A percentile compares a stretch with the other conserved stretches of the same genome.
Conservation (phyloP, 176 grass and related monocot species). For the Leersia perrieri region DNA sequence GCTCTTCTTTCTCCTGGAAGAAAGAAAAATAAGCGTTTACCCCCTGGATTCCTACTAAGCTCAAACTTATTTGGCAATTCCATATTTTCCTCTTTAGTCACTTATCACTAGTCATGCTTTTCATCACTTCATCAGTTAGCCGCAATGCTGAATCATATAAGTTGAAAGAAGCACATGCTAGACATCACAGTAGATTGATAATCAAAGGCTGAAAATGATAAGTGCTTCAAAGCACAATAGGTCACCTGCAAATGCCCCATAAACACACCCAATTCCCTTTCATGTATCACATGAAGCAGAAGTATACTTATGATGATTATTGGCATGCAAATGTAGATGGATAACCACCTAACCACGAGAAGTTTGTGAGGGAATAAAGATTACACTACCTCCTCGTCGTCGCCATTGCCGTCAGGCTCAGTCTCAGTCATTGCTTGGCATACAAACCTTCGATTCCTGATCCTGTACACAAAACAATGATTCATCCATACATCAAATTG, state of each 20-base stretch:
- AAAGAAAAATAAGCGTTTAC: not conserved
- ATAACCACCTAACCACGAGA: not conserved
- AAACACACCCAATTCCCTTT: not conserved
- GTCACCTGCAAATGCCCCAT: not conserved
- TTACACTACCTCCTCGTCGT: slow-evolving; percentile 46
- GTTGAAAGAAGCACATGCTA: not conserved
- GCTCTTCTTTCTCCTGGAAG: slow-evolving; percentile 52
- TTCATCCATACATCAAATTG: not conserved
- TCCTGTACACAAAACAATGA: slow-evolving; percentile 28
- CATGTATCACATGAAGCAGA: not conserved
- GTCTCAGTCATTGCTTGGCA: slow-evolving; percentile 64
- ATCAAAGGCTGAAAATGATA: not conserved
- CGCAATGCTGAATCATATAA: not conserved
- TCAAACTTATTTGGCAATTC: not conserved
- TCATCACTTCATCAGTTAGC: not conserved
- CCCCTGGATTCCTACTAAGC: not conserved
- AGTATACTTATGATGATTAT: not conserved
- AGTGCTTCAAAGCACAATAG: not conserved
- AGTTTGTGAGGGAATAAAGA: not conserved
- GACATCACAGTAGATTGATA: not conserved
- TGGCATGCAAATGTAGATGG: not conserved
- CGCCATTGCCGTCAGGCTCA: slow-evolving; percentile 51
- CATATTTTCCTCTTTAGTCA: not conserved
- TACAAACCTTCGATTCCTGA: slow-evolving; percentile 27
- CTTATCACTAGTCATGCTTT: not conserved